Evolutionary conservation across 2,329 filamentous ascomycete genomes (phyloP), one percentile per base, ranked within the genome.

Genomic region (Graphilbum fragrans): DNA sequence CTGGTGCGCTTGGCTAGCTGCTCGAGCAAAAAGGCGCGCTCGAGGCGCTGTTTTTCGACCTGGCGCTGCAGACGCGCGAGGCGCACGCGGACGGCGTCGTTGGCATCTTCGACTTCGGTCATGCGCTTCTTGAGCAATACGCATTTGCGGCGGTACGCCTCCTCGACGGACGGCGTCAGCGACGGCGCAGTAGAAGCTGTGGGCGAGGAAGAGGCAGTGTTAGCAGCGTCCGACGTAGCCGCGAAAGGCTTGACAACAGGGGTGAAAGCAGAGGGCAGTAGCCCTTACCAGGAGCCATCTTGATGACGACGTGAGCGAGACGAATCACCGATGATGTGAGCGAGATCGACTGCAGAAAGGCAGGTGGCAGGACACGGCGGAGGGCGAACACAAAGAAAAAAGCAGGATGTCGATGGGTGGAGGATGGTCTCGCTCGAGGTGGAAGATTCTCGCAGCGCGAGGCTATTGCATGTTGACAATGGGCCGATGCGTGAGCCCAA

Each of bases 81-180:
- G 39, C 86, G 82, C 41, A 86, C 67, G 41, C 86, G 77, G 37
- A 86, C 82, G 43, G 83, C 75, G 53, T 94, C 87, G 59, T 95
- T 95, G 55, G 86, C 82, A 45, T 86, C 80, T 59, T 96, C 88
- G 53, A 96, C 86, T 59, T 95, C 88, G 58, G 80, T 83, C 49
- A 92, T 85, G 46, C 92, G 83, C 53, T 86, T 83, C 65, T 93
- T 93, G 19, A 98, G 75, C 53, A 93, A 84, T 57, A 95, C 86
- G 61, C 90, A 96, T 76, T 98, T 96, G 49, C 86, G 78, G 54
- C 92, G 87, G 64, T 96, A 98, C 39, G 90, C 88, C 58, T 90
- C 82, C 63, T 98, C 90, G 48, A 96, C 87, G 16, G 87, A 94
- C 16, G 92, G 90, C 18, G 90, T 86, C 4, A 82, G 68, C 33